phyloP scores from a whole-genome alignment of 345 rosid species.

The Carallia brachiata region DNA sequence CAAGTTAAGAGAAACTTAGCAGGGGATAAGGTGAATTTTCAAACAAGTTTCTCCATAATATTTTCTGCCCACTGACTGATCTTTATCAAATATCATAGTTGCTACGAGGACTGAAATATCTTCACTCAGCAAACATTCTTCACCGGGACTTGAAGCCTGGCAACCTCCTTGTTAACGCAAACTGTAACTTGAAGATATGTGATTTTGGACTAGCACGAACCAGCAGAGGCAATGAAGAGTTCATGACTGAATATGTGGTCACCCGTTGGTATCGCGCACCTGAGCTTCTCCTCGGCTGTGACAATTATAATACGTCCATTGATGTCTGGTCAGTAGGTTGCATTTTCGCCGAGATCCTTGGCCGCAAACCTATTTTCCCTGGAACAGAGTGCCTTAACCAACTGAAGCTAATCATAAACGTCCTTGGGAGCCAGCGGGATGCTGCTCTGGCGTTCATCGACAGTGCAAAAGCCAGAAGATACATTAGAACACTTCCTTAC shows the following conservation, averaged over 20 bases:
- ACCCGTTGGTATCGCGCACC: slow-evolving; percentile 45
- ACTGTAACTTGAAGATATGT: slow-evolving; percentile 78
- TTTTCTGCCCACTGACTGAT: slow-evolving; percentile 4
- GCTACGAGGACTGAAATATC: slow-evolving; percentile 79
- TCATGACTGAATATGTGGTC: slow-evolving; percentile 39
- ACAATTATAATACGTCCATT: slow-evolving; percentile 32
- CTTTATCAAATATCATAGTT: slow-evolving; percentile 36
- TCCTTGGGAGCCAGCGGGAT: slow-evolving; percentile 33
- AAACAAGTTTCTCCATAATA: neutral
- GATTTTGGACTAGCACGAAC: slow-evolving; percentile 84
- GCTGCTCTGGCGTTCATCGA: slow-evolving; percentile 27
- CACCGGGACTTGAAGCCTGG: slow-evolving; percentile 93
- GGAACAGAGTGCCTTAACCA: slow-evolving; percentile 37
- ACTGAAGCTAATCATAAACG: slow-evolving; percentile 29
- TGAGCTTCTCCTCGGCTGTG: slow-evolving; percentile 33
- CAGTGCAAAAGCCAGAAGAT: slow-evolving; percentile 25
- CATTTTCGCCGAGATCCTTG: slow-evolving; percentile 38
- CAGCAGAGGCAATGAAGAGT: slow-evolving; percentile 49
- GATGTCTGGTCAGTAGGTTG: slow-evolving; percentile 45
- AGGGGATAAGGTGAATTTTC: neutral
- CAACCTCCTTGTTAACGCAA: slow-evolving; percentile 79
- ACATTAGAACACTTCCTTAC: slow-evolving; percentile 28
- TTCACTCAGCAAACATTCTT: slow-evolving; percentile 80
- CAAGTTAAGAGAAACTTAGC: no score
- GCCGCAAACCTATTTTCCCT: slow-evolving; percentile 35